These are phyloP conservation scores for Ilex paraguariensis DNA, from an alignment of 305 asterid species.

Conservation along the genomic window DNA sequence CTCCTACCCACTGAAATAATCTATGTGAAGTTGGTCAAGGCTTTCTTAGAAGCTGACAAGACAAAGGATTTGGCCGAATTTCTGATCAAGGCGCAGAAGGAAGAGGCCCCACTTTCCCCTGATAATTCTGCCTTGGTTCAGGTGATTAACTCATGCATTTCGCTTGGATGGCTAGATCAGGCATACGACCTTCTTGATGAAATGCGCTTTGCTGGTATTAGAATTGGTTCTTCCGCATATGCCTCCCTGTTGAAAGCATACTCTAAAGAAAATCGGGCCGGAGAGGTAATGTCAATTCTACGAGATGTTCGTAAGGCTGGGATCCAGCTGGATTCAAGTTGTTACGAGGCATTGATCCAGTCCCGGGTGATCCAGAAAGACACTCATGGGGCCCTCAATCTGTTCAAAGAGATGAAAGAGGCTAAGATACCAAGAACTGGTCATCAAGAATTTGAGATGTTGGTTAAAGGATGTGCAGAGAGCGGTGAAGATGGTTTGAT, in stretches of 20 bases:
- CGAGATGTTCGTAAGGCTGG: conserved; percentile 88
- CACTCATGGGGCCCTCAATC: conserved; percentile 60
- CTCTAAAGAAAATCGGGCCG: conserved; percentile 45
- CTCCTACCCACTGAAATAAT: conserved; percentile 79
- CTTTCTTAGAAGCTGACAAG: conserved; percentile 63
- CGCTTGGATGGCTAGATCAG: conserved; percentile 74
- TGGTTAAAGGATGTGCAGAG: conserved; percentile 31
- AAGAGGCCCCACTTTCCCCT: conserved; percentile 59
- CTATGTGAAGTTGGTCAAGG: conserved; percentile 72
- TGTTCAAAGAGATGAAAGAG: conserved; percentile 89
- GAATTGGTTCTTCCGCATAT: conserved; percentile 62
- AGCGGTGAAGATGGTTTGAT: conserved; percentile 43
- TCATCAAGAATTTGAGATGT: conserved; percentile 35
- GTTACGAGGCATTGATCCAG: conserved; percentile 56
- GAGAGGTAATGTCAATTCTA: conserved; percentile 55
- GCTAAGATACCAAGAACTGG: conserved; percentile 53
- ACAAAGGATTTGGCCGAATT: conserved; percentile 72
- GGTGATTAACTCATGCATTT: conserved; percentile 71
- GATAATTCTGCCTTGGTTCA: conserved; percentile 58
- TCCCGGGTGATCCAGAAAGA: conserved; percentile 65
- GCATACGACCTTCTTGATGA: conserved; percentile 94
- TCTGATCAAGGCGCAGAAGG: conserved; percentile 60
- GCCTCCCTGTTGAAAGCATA: conserved; percentile 77
- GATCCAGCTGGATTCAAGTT: conserved; percentile 68
- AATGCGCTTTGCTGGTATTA: conserved; percentile 79